A percentile compares a stretch with the other conserved stretches of the same genome.
These are phyloP conservation scores for Abortiporus biennis DNA, from an alignment of 1,284 basidiomycete species.

Conservation along the genomic window DNA sequence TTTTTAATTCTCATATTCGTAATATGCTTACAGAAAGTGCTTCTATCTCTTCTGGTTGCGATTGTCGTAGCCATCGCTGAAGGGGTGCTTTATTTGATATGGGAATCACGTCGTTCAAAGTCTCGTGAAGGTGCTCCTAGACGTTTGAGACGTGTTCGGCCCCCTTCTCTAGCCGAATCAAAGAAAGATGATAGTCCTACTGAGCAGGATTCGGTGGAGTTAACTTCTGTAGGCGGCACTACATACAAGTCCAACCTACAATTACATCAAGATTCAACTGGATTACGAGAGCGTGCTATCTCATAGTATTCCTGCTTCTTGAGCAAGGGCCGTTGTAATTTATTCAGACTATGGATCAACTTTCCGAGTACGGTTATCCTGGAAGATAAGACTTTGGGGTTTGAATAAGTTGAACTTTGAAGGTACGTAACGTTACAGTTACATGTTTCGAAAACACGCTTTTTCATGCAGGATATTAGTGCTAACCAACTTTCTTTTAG, in stretches of 20 bases:
- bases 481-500: too few relatives aligned
- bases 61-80: constrained; percentile 62
- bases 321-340: too few relatives aligned
- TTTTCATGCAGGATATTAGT: too few relatives aligned
- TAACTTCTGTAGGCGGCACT: neutral
- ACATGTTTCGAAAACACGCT: too few relatives aligned
- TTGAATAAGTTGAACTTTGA: too few relatives aligned
- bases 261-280: neutral
- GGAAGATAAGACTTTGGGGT: too few relatives aligned
- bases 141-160: neutral
- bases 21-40: constrained; percentile 55
- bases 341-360: too few relatives aligned
- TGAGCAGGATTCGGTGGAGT: neutral
- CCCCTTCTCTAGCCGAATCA: neutral
- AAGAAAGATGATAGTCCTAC: neutral
- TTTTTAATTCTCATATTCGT: constrained; percentile 4
- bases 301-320: too few relatives aligned
- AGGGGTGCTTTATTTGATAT: constrained; percentile 63
- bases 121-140: too few relatives aligned
- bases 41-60: constrained; percentile 54
- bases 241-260: neutral
- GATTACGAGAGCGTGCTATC: neutral
- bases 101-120: constrained; percentile 43
- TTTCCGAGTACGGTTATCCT: too few relatives aligned
- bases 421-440: too few relatives aligned